Evolutionary conservation across 768 basidiomycete genomes (phyloP).

Genomic region (Mrakia gelida): DNA sequence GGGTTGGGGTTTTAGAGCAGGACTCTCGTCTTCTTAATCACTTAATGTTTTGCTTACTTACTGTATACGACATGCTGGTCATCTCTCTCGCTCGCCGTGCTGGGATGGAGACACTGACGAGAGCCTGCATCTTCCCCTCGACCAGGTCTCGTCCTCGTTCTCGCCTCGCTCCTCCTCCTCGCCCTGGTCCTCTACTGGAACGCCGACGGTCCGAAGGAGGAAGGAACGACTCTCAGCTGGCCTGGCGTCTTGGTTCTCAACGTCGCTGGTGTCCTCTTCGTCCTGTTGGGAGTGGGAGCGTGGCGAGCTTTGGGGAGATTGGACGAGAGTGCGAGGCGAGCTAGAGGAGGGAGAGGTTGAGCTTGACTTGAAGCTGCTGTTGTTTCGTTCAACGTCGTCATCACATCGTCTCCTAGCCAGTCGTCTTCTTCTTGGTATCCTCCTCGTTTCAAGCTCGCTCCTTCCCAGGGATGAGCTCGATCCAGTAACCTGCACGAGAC

Average conservation of each 20-base stretch:
- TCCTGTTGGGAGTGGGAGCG: too few relatives aligned
- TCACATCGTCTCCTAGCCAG: background rate
- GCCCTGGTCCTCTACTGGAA: too few relatives aligned
- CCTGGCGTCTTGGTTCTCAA: too few relatives aligned
- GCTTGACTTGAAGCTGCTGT: background rate
- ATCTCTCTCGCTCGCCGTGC: background rate
- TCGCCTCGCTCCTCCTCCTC: background rate
- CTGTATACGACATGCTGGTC: background rate
- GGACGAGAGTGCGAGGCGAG: too few relatives aligned
- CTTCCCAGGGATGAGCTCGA: constrained; percentile 23
- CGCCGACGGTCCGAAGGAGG: too few relatives aligned
- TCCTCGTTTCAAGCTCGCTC: background rate
- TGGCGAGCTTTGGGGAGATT: too few relatives aligned
- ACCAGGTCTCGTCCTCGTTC: background rate
- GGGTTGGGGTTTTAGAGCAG: background rate
- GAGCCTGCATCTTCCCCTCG: background rate
- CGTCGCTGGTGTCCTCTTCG: too few relatives aligned
- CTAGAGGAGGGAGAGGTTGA: background rate
- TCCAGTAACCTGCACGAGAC: constrained; percentile 29
- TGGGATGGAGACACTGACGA: background rate
- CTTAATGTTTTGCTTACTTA: too few relatives aligned
- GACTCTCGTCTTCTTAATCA: too few relatives aligned
- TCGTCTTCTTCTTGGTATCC: background rate
- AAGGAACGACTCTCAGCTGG: too few relatives aligned
- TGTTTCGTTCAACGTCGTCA: background rate